These are phyloP conservation scores for Haplosporangium sp. DNA, from an alignment of 371 early-diverging fungal genomes.

Conservation along the genomic window DNA sequence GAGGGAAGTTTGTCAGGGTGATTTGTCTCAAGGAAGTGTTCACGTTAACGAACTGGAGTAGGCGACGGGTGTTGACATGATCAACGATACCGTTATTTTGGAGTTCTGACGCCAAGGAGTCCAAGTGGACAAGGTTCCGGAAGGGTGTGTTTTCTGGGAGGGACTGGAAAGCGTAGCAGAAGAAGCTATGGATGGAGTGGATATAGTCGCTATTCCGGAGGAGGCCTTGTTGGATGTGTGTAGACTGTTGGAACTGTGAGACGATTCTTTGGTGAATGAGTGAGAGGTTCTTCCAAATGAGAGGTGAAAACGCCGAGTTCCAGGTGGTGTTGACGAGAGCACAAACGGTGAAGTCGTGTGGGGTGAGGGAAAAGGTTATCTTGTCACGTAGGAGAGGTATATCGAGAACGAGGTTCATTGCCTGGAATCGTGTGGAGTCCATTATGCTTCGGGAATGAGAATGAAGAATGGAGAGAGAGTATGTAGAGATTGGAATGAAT, in stretches of 20 bases:
- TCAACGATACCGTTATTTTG: conserved; percentile 47
- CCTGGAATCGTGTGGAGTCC: neutral
- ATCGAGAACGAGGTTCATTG: conserved; percentile 4
- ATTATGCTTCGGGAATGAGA: neutral
- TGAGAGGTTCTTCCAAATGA: conserved; percentile 15
- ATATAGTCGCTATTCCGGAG: conserved; percentile 13
- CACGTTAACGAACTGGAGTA: conserved; percentile 24
- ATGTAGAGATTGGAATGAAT: neutral
- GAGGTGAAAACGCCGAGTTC: conserved; percentile 13
- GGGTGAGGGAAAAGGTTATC: conserved; percentile 7
- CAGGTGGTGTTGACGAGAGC: conserved; percentile 3
- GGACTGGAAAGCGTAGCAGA: conserved; percentile 23
- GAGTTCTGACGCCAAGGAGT: conserved; percentile 31
- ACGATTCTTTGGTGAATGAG: conserved; percentile 6
- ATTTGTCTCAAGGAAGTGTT: conserved; percentile 22
- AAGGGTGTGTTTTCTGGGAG: conserved; percentile 1
- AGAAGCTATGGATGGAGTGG: conserved; percentile 14
- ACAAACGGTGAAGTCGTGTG: conserved; percentile 1
- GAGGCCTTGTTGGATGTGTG: conserved; percentile 12
- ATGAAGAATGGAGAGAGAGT: neutral
- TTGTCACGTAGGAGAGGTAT: conserved; percentile 19
- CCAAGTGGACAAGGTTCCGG: conserved; percentile 9
- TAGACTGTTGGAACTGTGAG: conserved; percentile 12
- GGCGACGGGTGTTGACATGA: conserved; percentile 21
- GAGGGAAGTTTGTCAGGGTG: conserved; percentile 26